Evolutionary conservation across 2,329 filamentous ascomycete genomes (phyloP).

Genomic region (Salinomyces thailandicus): DNA sequence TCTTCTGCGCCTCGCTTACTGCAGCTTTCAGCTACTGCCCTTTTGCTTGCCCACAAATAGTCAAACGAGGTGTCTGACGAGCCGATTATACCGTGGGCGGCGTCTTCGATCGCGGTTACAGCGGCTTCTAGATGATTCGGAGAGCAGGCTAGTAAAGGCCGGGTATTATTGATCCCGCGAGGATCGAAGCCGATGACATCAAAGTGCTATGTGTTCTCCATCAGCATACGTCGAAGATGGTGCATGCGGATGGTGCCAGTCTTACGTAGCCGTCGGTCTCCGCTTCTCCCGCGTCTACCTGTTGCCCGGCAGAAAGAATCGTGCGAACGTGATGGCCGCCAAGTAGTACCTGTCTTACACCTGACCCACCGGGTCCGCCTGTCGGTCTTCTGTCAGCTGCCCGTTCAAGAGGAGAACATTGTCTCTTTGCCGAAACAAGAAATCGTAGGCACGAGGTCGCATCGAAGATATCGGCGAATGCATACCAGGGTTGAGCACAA

Average conservation of each 20-base stretch:
- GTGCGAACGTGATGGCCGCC: constrained; percentile 28
- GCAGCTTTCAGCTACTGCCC: constrained; percentile 25
- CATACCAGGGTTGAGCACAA: constrained; percentile 37
- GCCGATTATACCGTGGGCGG: constrained; percentile 26
- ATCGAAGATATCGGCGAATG: too few relatives aligned
- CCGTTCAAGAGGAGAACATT: too few relatives aligned
- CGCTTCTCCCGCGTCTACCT: constrained; percentile 1
- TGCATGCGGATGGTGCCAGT: too few relatives aligned
- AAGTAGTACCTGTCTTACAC: constrained; percentile 27
- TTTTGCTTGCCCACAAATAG: constrained; percentile 28
- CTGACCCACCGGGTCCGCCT: constrained; percentile 36
- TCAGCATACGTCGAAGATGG: too few relatives aligned
- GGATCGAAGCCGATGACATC: constrained; percentile 35
- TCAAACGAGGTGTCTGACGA: constrained; percentile 31
- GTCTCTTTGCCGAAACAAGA: too few relatives aligned
- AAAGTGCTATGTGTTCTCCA: constrained; percentile 24
- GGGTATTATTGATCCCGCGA: constrained; percentile 30
- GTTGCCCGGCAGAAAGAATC: constrained; percentile 26
- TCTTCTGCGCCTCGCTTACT: constrained; percentile 8
- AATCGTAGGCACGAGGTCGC: too few relatives aligned
- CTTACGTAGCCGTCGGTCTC: too few relatives aligned
- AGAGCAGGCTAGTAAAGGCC: constrained; percentile 26
- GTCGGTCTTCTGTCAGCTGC: background rate
- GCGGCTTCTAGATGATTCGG: constrained; percentile 15
- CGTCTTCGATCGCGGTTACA: constrained; percentile 25